Evolutionary conservation across 257 asterid species (phyloP).

Genomic region (Cynanchum wilfordii): DNA sequence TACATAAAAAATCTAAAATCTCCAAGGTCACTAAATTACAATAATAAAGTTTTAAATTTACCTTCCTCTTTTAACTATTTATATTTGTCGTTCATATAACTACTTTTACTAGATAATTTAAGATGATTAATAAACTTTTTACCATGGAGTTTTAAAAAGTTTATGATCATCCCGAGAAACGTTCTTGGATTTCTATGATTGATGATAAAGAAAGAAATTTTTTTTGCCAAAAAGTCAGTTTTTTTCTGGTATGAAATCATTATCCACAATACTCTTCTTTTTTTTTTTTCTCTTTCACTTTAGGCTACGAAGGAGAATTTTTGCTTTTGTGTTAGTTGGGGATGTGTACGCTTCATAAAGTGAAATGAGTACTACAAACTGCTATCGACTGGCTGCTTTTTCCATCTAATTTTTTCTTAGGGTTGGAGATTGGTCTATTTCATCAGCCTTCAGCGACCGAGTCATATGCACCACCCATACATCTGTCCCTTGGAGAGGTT

Average conservation of each 20-base stretch:
- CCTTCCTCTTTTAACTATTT: no score
- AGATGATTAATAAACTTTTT: no score
- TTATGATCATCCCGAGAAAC: background rate
- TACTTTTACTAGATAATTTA: no score
- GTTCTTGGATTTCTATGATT: background rate
- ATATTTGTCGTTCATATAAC: background rate
- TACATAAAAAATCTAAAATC: no score
- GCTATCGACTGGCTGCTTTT: background rate
- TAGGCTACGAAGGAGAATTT: background rate
- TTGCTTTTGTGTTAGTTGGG: background rate
- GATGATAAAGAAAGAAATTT: background rate
- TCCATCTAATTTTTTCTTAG: background rate
- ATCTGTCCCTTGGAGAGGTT: background rate
- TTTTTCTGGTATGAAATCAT: background rate
- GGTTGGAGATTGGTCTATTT: constrained; percentile 1
- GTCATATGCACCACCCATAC: background rate
- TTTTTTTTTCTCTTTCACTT: background rate
- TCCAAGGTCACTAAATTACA: no score
- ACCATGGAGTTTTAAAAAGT: no score
- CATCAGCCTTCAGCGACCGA: constrained; percentile 1
- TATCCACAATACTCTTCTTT: background rate
- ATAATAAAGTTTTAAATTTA: background rate
- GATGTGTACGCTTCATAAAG: background rate
- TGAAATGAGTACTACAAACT: background rate
- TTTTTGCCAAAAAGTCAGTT: background rate